Evolutionary conservation across 2,329 filamentous ascomycete species (phyloP).

Genomic region (Sclerotinia spermophila): DNA sequence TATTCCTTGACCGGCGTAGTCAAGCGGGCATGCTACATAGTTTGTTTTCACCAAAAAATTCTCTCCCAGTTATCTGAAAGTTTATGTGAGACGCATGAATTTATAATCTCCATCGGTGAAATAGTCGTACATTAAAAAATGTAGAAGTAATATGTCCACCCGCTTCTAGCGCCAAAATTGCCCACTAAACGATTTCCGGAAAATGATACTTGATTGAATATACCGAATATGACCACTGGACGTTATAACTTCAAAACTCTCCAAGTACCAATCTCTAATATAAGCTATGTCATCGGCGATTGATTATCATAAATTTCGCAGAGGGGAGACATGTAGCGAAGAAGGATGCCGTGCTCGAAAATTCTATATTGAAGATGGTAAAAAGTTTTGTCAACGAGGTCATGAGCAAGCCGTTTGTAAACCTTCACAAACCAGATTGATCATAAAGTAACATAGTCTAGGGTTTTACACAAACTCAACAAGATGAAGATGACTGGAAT

Average conservation of each 20-base stretch:
- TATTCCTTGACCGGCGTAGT: slow-evolving; percentile 38
- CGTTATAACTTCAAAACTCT: neutral
- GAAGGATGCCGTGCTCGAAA: slow-evolving; percentile 58
- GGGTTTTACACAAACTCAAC: slow-evolving; percentile 43
- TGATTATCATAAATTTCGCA: slow-evolving; percentile 40
- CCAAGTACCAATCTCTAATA: too few species aligned
- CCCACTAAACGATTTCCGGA: neutral
- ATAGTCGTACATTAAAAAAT: neutral
- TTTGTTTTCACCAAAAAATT: slow-evolving; percentile 33
- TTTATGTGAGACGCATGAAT: neutral
- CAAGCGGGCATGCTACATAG: slow-evolving; percentile 35
- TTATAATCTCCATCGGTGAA: neutral
- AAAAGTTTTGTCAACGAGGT: slow-evolving; percentile 61
- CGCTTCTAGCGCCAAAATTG: slow-evolving; percentile 5
- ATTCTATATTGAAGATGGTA: slow-evolving; percentile 59
- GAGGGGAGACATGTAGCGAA: slow-evolving; percentile 49
- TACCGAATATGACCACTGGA: neutral
- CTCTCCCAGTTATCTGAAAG: neutral
- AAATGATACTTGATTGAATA: neutral
- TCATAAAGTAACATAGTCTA: slow-evolving; percentile 27
- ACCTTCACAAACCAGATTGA: neutral
- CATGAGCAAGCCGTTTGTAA: slow-evolving; percentile 56
- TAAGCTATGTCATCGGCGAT: slow-evolving; percentile 33
- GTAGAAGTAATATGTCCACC: neutral
- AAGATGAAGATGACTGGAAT: slow-evolving; percentile 68